Conservation (phyloP, 345 rosid species). For the Lenwebbia sp. region DNA sequence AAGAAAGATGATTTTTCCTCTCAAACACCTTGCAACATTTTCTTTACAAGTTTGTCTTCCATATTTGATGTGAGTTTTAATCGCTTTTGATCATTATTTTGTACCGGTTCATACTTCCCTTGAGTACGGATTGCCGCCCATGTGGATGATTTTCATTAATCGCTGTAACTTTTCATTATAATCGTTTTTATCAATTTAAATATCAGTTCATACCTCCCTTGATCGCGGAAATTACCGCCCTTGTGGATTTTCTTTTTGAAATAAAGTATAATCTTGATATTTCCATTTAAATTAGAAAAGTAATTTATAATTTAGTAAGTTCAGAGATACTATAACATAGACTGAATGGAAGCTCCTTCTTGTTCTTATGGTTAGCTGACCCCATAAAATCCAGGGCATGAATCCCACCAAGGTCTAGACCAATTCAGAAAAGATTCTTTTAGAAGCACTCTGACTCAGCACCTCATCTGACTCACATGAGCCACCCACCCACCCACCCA, state of each 20-base stretch:
- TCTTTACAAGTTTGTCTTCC: too few species aligned
- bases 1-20: background rate
- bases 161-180: too few species aligned
- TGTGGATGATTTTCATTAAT: too few species aligned
- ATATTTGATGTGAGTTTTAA: too few species aligned
- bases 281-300: background rate
- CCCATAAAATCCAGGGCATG: background rate
- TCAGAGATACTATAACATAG: background rate
- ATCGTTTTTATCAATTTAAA: too few species aligned
- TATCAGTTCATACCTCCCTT: too few species aligned
- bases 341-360: background rate
- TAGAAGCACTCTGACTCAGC: background rate
- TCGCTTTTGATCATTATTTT: too few species aligned
- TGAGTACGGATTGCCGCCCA: too few species aligned
- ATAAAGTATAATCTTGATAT: background rate
- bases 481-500: background rate
- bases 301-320: background rate
- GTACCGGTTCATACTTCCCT: too few species aligned
- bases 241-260: background rate
- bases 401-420: background rate
- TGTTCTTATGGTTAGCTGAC: background rate
- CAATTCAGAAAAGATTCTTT: background rate
- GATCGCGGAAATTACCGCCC: too few species aligned
- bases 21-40: too few species aligned
- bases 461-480: background rate